A percentile compares a stretch with the other conserved stretches of the same genome.
Evolutionary conservation across 345 rosid genomes (phyloP).

Genomic region (Eucalyptus tenuipes): DNA sequence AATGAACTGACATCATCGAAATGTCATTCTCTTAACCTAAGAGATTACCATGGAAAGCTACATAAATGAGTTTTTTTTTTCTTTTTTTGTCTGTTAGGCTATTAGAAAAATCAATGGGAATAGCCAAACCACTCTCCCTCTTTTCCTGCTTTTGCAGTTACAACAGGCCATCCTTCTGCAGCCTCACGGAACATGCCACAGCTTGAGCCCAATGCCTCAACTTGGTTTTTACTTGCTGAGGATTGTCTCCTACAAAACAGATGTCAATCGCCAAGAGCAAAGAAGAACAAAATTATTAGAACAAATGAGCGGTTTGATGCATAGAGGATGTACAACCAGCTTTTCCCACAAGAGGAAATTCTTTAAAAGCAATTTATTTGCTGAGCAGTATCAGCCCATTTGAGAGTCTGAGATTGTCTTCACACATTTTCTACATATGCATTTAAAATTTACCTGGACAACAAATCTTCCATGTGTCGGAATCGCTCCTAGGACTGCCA

Average conservation of each 20-base stretch:
- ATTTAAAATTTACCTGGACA: slow-evolving; percentile 36
- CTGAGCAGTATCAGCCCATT: background rate
- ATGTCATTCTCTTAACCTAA: background rate
- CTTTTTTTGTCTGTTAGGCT: background rate
- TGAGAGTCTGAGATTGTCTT: background rate
- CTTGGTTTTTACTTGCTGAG: slow-evolving; percentile 65
- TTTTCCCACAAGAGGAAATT: background rate
- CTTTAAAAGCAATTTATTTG: background rate
- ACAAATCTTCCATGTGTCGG: slow-evolving; percentile 62
- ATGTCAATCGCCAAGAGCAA: background rate
- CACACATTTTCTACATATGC: background rate
- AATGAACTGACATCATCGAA: background rate
- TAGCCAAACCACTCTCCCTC: background rate
- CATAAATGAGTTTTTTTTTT: background rate
- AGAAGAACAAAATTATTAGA: background rate
- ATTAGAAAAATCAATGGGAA: background rate
- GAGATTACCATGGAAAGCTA: background rate
- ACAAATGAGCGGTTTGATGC: background rate
- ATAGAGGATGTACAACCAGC: background rate
- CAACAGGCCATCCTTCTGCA: background rate
- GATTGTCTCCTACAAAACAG: slow-evolving; percentile 46
- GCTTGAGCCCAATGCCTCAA: slow-evolving; percentile 98
- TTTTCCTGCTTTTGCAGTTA: background rate
- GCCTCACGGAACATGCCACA: slow-evolving; percentile 81
- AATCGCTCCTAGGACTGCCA: slow-evolving; percentile 50